Base-by-base conservation (phyloP, 768 basidiomycete species). In the Amanita fuliginea region DNA sequence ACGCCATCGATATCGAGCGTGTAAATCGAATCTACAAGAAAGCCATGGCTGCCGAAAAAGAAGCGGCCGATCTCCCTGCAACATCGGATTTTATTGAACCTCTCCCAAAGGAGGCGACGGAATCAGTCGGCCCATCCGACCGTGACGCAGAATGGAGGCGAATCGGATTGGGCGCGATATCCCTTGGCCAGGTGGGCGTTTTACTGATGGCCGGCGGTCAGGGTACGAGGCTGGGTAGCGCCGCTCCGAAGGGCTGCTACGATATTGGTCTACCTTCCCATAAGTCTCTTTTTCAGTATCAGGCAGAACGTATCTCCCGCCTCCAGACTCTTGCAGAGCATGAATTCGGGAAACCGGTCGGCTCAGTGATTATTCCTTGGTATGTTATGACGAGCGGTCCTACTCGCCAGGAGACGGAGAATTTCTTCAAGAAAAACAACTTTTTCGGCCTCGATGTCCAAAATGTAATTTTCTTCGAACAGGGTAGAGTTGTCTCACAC, bases 361-460 rank as follows among this genome's bases (percentile, higher is more conserved):
- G 76, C 43, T 76, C 78, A 1, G 86, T 90, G 47, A 64, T 78
- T 46, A 80, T 98, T 50, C 89, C 90, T 33, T 98, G 96, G 96
- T 98, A 97, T 69, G 81, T 99, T 60, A 99, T 99, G 96, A 98
- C 95, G 50, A 93, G 89, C 61, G 94, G 94, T 19, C 96, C 95
- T 34, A 99, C 96, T 32, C 80, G 92, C 55, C 72, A 67, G 35
- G 86, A 84, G 32, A 98, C 96, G 19, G 87, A 90, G 64, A 69
- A 68, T 22, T 98, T 85, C 74, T 97, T 98, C 68, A 69, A 68
- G 53, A 70, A 77, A 53, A 75, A 92, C 66, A 63, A 65, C 2
- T 87, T 75, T 69, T 99, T 97, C 61, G 94, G 95, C 3, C 75
- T 99, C 53, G 62, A 81, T 46, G 60, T 78, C 51, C 72, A 80